Evolutionary conservation across 805 yeast genomes (phyloP), one percentile per base, ranked within the genome.

Genomic region (Candida insectalens): DNA sequence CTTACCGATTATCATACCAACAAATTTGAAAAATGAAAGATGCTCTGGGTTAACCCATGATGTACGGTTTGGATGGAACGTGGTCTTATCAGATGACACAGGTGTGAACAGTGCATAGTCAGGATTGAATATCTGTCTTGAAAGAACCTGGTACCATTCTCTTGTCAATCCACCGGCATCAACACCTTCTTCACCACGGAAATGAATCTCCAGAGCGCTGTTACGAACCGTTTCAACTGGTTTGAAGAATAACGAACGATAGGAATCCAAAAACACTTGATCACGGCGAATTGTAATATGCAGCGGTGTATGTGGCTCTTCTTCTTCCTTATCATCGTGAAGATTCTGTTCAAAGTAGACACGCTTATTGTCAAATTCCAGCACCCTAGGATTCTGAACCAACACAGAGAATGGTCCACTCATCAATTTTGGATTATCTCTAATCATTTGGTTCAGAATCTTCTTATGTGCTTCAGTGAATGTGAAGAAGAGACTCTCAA

Each of bases 101-200:
- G 97, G 95, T 1, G 81, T 66, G 53, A 89, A 92, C 41, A 92
- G 61, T 0, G 95, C 96, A 60, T 87, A 87, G 49, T 85, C 95
- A 0, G 97, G 94, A 52, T 89, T 87, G 60, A 92, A 85, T 84
- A 92, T 88, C 53, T 89, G 96, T 41, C 96, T 68, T 0, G 96
- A 77, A 30, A 92, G 59, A 4, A 88, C 95, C 53, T 88, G 96
- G 50, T 80, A 88, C 98, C 98, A 92, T 55, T 92, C 99, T 49
- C 99, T 68, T 0, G 96, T 83, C 12, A 92, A 78, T 27, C 99
- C 99, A 45, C 99, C 99, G 3, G 95, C 98, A 65, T 92, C 99
- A 32, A 92, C 83, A 45, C 97, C 99, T 35, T 81, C 81, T 56
- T 92, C 99, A 2, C 95, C 95, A 41, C 77, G 77, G 62, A 92